Base-by-base conservation (phyloP, 73 alveolate genomes). In the Paramecium octaurelia region DNA sequence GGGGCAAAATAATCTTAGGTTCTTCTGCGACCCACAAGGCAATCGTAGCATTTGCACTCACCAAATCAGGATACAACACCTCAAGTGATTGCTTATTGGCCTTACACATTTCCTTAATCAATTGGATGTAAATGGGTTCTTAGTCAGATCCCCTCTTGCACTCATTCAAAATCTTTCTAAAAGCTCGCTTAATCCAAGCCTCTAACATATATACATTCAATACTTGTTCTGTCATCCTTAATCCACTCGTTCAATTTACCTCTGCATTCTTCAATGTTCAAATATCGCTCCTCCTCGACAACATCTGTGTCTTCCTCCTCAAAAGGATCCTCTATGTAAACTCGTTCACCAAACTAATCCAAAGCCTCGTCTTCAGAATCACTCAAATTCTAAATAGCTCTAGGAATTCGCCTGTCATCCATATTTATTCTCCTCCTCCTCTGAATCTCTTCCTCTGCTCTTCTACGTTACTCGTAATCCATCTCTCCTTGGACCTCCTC, bases 11-110 rank as follows among this genome's bases (percentile, higher is more conserved):
- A 27, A 96, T 94, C 20, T 94, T 93, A 2, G 99, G 99, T 42
- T 98, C 97, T 80, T 97, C 99, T 76, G 98, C 98, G 0, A 99
- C 96, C 99, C 99, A 98, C 54, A 96, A 93, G n/a, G 99, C 99
- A 27, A 99, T 48, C 7, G 98, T 93, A 68, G 98, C 97, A 71
- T 95, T 93, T 48, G 84, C 86, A 35, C 34, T 68, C 48, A 95
- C 95, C 38, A 96, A 92, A 92, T 98, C 97, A 16, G 95, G 85
- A 86, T 96, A 96, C 80, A 94, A 92, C 50, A 96, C 92, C 85
- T 98, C 99, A 46, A 98, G 92, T 57, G 99, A 94, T 92, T 98
- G 97, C 76, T 97, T 98, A 92, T 98, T 98, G 76, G 95, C 96
- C 43, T 97, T 86, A 92, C 99, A 96, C 99, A 98, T 96, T 59